Base-by-base conservation (phyloP, 106 monocot species). In the Cymbidium sinense region DNA sequence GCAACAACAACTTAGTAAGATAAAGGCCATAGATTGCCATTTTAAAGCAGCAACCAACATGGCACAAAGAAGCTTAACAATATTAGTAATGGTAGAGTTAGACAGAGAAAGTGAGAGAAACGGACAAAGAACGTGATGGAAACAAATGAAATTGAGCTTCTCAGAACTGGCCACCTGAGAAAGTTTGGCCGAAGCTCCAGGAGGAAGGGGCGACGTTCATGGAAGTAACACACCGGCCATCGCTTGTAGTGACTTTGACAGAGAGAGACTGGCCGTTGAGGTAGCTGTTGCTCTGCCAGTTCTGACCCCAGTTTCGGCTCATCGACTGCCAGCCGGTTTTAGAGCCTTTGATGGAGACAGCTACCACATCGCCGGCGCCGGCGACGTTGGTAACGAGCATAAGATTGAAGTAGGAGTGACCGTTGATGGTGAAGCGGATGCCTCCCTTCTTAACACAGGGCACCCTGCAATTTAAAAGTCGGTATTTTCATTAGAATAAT, bases 361-460 rank as follows among this genome's bases (percentile, higher is more conserved):
- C 74, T 2, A 70, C 50, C n/a, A 94, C 84, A 30, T 94, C 91
- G 5, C 94, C 94, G 11, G 88, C 89, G 7, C 91, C 89, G 67
- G 83, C 94, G 0, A 94, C 94, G 82, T 94, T 94, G 75, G 84
- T 91, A 77, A 94, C 82, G 3, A 94, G 84, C 28, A 91, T 89
- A 29, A 94, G 87, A 82, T 91, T 91, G 91, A 94, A 94, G 82
- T 89, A 94, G 70, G 81, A 64, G 84, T 94, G 91, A 12, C 94
- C 91, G 41, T 91, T 94, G 74, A 91, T 83, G 10, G 91, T 87
- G 89, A 94, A 94, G 50, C 91, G 28, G 76, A 94, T 84, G 29
- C 87, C 94, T 34, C 94, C 94, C 19, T 74, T 65, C 80, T 87
- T 88, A 50, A 15, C 31, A 35, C 94, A 91, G 0, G 90, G 13